Base-by-base conservation (phyloP, 2,329 filamentous ascomycete species). In the Cladosporium sp. region DNA sequence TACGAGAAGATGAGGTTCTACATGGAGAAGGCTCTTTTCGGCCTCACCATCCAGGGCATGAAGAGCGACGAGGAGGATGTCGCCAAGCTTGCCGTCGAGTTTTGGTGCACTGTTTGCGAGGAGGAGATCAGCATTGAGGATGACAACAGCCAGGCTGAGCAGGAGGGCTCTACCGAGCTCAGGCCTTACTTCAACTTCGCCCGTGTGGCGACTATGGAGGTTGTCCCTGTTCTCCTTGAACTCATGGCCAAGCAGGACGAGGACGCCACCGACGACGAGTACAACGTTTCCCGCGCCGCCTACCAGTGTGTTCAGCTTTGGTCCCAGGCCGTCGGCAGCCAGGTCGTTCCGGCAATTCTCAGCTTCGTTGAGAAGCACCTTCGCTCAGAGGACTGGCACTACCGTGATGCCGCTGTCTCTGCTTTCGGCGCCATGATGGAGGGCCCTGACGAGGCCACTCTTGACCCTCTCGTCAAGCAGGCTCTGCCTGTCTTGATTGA, bases 1-100 rank as follows among this genome's bases (percentile, higher is more conserved):
- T 98, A 98, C 70, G 93, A 98, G 65, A 94, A 96, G 76, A 98
- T 98, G 93, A 86, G 91, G 64, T 98, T 96, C 74, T 98, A 98
- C 77, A 98, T 98, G 93, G 93, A 98, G 78, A 97, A 97, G 82
- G 93, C 93, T 30, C 80, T 98, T 38, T 98, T 98, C 63, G 93
- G 93, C 52, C 79, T 98, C 35, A 98, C 93, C 33, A 95, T 98
- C 56, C 84, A 95, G 68, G 93, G 93, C 60, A 98, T 98, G 93
- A 96, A 95, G 81, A 94, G 84, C 62, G 85, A 91, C 7, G 93
- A 98, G 62, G 93, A 98, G 71, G 93, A 98, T 67, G 93, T 98
- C 48, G 88, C 93, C 55, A 98, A 98, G 79, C 79, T 98, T 50
- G 93, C 93, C 32, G 90, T 98, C 59, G 93, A 98, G 69, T 98